Base-by-base conservation (phyloP, 495 filamentous ascomycete genomes). In the Massariosphaeria phaeospora region DNA sequence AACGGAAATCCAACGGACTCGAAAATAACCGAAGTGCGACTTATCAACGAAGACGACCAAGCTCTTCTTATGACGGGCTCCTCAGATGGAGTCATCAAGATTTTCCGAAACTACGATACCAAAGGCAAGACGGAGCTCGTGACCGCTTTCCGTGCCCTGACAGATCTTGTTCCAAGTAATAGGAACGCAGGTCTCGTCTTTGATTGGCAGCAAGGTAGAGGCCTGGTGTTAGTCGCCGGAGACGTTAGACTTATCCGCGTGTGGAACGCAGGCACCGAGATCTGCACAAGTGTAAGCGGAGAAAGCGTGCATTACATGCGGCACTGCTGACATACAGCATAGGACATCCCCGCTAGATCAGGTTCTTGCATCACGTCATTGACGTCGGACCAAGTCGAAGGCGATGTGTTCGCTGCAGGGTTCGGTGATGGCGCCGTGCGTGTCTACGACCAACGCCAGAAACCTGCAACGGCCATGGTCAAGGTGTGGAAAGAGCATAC, bases 1-100 rank as follows among this genome's bases (percentile, higher is more conserved):
- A 96, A 96, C 64, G 88, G 86, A 23, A 97, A 97, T 66, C 93
- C 93, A 0, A 76, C 83, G 15, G 89, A 89, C 11, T 94, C 89
- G 3, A 89, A 85, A 63, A 93, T 99, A 47, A 96, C 89, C 21
- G 91, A 96, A 71, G 81, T 95, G 60, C 84, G 88, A 33, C 94
- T 96, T 66, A 93, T 99, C 70, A 99, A 99, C 61, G 93, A 99
- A 67, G 93, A 99, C 62, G 93, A 99, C 63, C 88, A 93, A 66
- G 91, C 94, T 7, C 77, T 96, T 26, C 70, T 98, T 38, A 88
- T 97, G 83, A 96, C 89, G 6, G 93, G 91, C 4, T 91, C 89
- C 9, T 95, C 88, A 1, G 93, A 99, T 63, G 93, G 93, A 31
- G 85, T 97, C 3, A 78, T 99, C 54, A 85, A 91, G 59, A 82